Conservation (phyloP, 352 stramenopile genomes). For the Globisporangium paddicum region DNA sequence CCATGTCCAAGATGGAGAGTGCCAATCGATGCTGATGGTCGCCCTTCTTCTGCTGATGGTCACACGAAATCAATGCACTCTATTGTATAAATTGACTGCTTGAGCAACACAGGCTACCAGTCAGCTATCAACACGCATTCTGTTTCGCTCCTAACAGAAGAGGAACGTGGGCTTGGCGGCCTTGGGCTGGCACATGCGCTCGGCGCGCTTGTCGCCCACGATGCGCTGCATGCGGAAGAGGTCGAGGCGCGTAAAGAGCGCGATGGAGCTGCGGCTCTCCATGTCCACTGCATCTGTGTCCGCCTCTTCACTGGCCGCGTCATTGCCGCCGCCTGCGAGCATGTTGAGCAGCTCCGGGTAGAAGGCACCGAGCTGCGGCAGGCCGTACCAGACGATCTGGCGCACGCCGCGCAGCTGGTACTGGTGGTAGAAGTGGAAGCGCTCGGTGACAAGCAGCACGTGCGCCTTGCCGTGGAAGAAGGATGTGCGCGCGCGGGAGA, state of each 20-base stretch:
- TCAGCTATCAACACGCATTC: too few species aligned
- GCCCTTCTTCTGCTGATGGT: too few species aligned
- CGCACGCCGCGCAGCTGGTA: constrained; percentile 74
- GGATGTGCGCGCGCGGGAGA: constrained; percentile 58
- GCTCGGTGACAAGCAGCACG: constrained; percentile 79
- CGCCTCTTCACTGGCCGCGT: neutral
- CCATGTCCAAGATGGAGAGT: too few species aligned
- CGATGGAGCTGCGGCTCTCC: constrained; percentile 48
- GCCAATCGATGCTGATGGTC: too few species aligned
- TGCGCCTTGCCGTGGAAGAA: constrained; percentile 79
- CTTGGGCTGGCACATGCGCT: constrained; percentile 65
- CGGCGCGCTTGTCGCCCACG: constrained; percentile 58
- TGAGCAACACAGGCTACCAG: too few species aligned
- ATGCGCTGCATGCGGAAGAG: constrained; percentile 66
- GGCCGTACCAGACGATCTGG: constrained; percentile 75
- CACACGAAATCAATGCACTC: neutral
- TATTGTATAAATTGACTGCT: too few species aligned
- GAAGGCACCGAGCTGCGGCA: constrained; percentile 60
- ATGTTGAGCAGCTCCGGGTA: constrained; percentile 83
- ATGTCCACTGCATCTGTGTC: constrained; percentile 21
- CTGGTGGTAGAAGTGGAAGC: constrained; percentile 86
- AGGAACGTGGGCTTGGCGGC: constrained; percentile 68
- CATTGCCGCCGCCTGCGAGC: constrained; percentile 36
- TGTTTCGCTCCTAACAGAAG: constrained; percentile 52
- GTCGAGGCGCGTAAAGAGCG: constrained; percentile 59